Conservation (phyloP, 208 protist genomes). For the Leptomonas pyrrhocoris region DNA sequence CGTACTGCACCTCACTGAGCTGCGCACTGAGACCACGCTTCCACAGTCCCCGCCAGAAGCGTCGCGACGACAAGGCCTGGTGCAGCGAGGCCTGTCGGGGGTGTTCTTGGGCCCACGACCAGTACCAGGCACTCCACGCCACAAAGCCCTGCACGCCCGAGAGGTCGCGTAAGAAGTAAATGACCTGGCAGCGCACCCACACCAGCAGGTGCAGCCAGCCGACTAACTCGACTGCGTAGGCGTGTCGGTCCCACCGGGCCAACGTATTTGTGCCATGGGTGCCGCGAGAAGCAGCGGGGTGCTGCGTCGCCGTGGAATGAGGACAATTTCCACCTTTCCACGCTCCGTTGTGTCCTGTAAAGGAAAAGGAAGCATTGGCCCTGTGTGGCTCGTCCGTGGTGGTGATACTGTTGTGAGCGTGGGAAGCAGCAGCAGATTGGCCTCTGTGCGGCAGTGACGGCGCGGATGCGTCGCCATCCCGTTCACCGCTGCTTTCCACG, state of each 20-base stretch:
- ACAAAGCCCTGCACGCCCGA: constrained; percentile 54
- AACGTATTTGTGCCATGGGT: constrained; percentile 2
- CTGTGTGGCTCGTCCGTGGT: neutral
- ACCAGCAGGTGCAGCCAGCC: constrained; percentile 68
- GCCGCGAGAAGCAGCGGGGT: neutral
- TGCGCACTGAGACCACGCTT: constrained; percentile 18
- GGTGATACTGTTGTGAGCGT: neutral
- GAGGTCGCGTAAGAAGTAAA: constrained; percentile 60
- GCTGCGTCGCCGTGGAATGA: neutral
- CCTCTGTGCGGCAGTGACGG: neutral
- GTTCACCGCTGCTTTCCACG: neutral
- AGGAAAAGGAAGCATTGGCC: neutral
- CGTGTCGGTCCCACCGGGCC: constrained; percentile 13
- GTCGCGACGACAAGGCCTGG: constrained; percentile 38
- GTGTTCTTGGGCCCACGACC: constrained; percentile 72
- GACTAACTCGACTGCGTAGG: constrained; percentile 36
- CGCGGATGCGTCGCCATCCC: neutral
- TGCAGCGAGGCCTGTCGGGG: constrained; percentile 44
- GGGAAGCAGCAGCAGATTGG: neutral
- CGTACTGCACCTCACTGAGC: constrained; percentile 30
- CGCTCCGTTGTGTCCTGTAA: neutral
- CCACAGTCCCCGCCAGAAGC: constrained; percentile 50
- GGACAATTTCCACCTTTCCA: neutral
- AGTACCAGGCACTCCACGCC: constrained; percentile 71
- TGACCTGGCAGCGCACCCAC: constrained; percentile 54